These are phyloP conservation scores for Phytophthora chlamydospora DNA, from an alignment of 352 stramenopile genomes.

Conservation along the genomic window DNA sequence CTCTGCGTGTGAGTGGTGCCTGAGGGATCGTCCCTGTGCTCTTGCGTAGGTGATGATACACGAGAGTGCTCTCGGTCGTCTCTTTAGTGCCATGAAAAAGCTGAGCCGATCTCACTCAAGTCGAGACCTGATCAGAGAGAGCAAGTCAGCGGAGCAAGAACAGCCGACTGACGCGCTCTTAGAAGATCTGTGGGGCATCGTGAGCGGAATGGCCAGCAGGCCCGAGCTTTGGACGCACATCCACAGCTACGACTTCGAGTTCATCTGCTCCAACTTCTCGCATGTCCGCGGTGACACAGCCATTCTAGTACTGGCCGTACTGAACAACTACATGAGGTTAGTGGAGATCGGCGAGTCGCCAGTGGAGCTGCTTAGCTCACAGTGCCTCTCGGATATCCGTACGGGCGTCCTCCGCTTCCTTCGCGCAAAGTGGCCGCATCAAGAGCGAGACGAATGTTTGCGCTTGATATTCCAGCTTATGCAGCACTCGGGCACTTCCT, in stretches of 20 bases:
- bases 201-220: conserved; percentile 43
- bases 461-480: conserved; percentile 66
- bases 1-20: conserved; percentile 22
- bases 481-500: conserved; percentile 58
- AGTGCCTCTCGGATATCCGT: conserved; percentile 63
- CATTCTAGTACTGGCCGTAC: conserved; percentile 49
- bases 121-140: conserved; percentile 22
- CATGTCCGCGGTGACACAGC: conserved; percentile 40
- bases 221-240: conserved; percentile 55
- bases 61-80: conserved; percentile 43
- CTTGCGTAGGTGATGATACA: conserved; percentile 51
- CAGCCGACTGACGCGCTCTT: conserved; percentile 26
- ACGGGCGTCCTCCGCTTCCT: conserved; percentile 67
- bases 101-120: conserved; percentile 32
- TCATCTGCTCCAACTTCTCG: conserved; percentile 67
- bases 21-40: conserved; percentile 29
- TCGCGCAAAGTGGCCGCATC: conserved; percentile 70
- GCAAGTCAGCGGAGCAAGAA: conserved; percentile 29
- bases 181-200: conserved; percentile 55
- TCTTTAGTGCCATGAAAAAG: conserved; percentile 63
- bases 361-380: conserved; percentile 58
- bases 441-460: conserved; percentile 74
- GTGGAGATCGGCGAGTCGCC: conserved; percentile 49
- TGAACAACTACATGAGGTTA: conserved; percentile 65
- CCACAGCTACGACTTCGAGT: conserved; percentile 63